These are phyloP conservation scores for Xylariales sp. DNA, from an alignment of 2,329 filamentous ascomycete species.

Conservation along the genomic window DNA sequence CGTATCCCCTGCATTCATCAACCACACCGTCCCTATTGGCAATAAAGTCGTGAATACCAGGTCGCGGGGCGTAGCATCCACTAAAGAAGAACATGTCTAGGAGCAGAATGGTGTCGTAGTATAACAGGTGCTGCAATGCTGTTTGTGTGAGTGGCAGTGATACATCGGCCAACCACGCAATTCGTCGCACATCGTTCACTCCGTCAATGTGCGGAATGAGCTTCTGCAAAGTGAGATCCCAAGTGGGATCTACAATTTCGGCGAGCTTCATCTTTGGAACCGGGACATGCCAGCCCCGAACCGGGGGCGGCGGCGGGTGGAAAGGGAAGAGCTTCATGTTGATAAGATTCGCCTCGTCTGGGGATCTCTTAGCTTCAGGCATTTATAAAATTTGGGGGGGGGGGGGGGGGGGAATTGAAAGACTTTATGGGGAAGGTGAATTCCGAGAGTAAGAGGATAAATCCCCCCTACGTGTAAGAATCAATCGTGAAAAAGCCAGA, in stretches of 20 bases:
- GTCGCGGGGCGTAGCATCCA: constrained; percentile 79
- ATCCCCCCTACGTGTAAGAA: too few relatives aligned
- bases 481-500: background rate
- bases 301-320: constrained; percentile 68
- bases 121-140: constrained; percentile 83
- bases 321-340: constrained; percentile 95
- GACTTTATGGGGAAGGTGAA: background rate
- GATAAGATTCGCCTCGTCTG: constrained; percentile 88
- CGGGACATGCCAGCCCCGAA: constrained; percentile 88
- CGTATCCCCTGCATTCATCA: constrained; percentile 84
- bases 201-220: constrained; percentile 87
- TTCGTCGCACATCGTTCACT: constrained; percentile 81
- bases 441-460: too few relatives aligned
- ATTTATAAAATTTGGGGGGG: background rate
- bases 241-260: constrained; percentile 61
- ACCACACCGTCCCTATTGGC: constrained; percentile 69
- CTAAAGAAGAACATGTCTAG: constrained; percentile 94
- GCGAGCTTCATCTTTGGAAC: constrained; percentile 65
- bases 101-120: constrained; percentile 86
- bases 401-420: background rate
- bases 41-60: constrained; percentile 76
- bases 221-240: constrained; percentile 73
- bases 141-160: constrained; percentile 82
- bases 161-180: constrained; percentile 79
- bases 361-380: constrained; percentile 9